Conservation (phyloP, 208 protist genomes). For the Crithidia bombi region DNA sequence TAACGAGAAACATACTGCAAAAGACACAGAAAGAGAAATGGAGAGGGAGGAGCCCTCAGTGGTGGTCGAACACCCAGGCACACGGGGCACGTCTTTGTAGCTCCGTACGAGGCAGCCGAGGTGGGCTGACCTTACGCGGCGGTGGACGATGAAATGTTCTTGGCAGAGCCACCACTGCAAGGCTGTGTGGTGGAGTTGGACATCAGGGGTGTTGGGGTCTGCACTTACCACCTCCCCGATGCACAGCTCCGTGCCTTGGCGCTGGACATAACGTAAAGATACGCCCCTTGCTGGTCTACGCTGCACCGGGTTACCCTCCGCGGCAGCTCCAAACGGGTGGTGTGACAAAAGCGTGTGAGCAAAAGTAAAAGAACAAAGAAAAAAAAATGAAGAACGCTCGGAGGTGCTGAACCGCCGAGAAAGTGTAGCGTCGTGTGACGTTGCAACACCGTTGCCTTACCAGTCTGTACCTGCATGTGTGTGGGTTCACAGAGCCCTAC, state of each 20-base stretch:
- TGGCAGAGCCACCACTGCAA: background rate
- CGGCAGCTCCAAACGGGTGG: background rate
- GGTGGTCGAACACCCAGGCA: constrained; percentile 48
- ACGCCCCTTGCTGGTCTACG: constrained; percentile 39
- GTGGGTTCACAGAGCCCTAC: too few relatives aligned
- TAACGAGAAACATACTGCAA: too few relatives aligned
- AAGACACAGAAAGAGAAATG: too few relatives aligned
- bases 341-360: background rate
- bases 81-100: constrained; percentile 64
- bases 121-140: constrained; percentile 17
- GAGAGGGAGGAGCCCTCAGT: too few relatives aligned
- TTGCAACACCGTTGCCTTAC: too few relatives aligned
- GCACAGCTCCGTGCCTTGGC: constrained; percentile 53
- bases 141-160: background rate
- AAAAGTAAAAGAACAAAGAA: background rate
- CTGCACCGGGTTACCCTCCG: constrained; percentile 39
- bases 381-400: constrained; percentile 7
- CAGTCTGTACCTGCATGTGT: too few relatives aligned
- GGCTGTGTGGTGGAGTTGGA: constrained; percentile 58
- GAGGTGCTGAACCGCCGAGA: too few relatives aligned
- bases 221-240: constrained; percentile 41
- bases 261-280: too few relatives aligned
- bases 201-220: constrained; percentile 43
- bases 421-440: too few relatives aligned
- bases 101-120: constrained; percentile 51